Evolutionary conservation across 2,329 filamentous ascomycete species (phyloP).

Genomic region (Aspergillaceae sp.): DNA sequence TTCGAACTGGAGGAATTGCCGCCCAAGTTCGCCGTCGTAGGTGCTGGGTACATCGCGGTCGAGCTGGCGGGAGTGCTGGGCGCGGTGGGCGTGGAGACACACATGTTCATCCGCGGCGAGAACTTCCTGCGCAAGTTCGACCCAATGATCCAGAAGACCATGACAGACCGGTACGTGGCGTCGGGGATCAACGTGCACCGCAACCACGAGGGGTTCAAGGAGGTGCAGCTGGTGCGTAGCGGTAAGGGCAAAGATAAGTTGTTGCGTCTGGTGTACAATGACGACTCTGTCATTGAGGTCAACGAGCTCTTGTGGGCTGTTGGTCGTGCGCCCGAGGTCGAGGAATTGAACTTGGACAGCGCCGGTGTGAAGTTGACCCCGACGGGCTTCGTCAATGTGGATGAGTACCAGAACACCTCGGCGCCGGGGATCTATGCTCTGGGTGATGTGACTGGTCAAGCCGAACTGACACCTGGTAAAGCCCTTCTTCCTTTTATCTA

Average conservation of each 20-base stretch:
- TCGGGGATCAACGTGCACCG: slow-evolving; percentile 42
- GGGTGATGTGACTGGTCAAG: slow-evolving; percentile 44
- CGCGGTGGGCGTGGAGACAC: slow-evolving; percentile 42
- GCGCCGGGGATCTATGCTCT: slow-evolving; percentile 42
- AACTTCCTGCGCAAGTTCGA: slow-evolving; percentile 45
- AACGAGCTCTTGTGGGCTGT: slow-evolving; percentile 46
- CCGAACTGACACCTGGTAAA: slow-evolving; percentile 43
- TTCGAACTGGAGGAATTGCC: slow-evolving; percentile 45
- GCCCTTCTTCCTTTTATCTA: neutral
- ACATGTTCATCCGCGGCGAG: slow-evolving; percentile 44
- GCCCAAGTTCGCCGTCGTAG: slow-evolving; percentile 43
- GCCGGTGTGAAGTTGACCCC: slow-evolving; percentile 35
- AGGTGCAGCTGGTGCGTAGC: slow-evolving; percentile 37
- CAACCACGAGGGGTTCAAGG: slow-evolving; percentile 39
- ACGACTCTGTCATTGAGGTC: slow-evolving; percentile 37
- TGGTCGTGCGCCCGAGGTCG: slow-evolving; percentile 39
- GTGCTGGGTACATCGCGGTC: slow-evolving; percentile 45
- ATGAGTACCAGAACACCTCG: slow-evolving; percentile 44
- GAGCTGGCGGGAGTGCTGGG: slow-evolving; percentile 45
- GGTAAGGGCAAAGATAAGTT: slow-evolving; percentile 41
- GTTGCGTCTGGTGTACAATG: slow-evolving; percentile 36
- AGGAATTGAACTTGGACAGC: slow-evolving; percentile 34
- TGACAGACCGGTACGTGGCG: slow-evolving; percentile 45
- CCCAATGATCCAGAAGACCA: slow-evolving; percentile 44
- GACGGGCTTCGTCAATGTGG: slow-evolving; percentile 37